Percentiles rank a stretch among this genome's conserved stretches.
Conservation (phyloP, 768 basidiomycete species). For the Dioszegia crocea region DNA sequence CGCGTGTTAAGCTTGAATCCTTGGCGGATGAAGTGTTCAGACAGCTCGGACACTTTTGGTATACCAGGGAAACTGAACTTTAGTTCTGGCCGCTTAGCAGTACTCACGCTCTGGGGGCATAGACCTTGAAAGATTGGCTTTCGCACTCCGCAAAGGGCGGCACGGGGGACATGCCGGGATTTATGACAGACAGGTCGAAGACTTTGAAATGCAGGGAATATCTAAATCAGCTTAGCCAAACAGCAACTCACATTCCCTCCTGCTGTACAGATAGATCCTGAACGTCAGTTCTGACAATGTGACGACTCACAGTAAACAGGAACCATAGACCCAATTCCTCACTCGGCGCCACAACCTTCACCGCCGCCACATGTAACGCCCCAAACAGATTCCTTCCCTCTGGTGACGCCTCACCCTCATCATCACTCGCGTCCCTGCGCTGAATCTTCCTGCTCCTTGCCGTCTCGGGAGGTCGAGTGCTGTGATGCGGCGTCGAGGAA, state of each 20-base stretch:
- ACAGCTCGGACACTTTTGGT: constrained; percentile 34
- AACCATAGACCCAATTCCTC: constrained; percentile 42
- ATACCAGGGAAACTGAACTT: constrained; percentile 35
- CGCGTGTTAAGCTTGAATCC: constrained; percentile 45
- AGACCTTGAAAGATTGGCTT: constrained; percentile 33
- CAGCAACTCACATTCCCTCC: constrained; percentile 38
- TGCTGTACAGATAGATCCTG: constrained; percentile 38
- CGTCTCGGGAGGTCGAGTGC: no score
- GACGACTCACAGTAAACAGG: constrained; percentile 36
- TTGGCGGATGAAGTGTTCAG: constrained; percentile 38
- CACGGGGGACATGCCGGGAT: constrained; percentile 2
- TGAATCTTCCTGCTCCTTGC: background rate
- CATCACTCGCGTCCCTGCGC: background rate
- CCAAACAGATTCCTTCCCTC: constrained; percentile 37
- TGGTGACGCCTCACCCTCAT: background rate
- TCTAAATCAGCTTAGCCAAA: constrained; percentile 9
- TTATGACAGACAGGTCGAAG: constrained; percentile 35
- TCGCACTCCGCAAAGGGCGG: constrained; percentile 22
- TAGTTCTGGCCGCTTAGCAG: background rate
- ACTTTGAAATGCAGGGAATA: constrained; percentile 32
- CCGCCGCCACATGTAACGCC: constrained; percentile 33
- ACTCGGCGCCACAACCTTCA: constrained; percentile 29
- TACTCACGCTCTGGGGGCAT: constrained; percentile 40
- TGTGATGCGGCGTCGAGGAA: no score
- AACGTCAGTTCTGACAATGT: background rate